Evolutionary conservation across 805 yeast species (phyloP), one percentile per base, ranked within the genome.

Genomic region (Saccharomyces paradoxus): DNA sequence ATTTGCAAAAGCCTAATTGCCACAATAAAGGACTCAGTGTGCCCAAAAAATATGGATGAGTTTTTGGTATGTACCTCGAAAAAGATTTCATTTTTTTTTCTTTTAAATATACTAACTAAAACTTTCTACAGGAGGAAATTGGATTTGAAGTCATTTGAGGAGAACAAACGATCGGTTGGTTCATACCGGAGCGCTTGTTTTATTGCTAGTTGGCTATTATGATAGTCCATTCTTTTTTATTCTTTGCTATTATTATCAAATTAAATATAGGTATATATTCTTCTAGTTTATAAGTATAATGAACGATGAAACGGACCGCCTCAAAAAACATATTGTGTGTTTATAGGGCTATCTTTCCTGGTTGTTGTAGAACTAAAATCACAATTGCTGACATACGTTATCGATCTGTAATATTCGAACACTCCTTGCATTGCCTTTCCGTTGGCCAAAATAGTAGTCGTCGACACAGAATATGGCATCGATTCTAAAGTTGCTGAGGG

Each of bases 11-110:
- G 55, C 26, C 51, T 68, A 30, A 22, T 56, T 7, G 53, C 58
- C 6, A 54, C 67, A 30, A 49, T 67, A 5, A 67, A 67, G 51
- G 71, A 68, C 46, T 59, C 63, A 8, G 56, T 63, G 14, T 57
- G 62, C 26, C 60, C 63, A 9, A 56, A 61, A 46, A 58, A 65
- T 55, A 51, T 66, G 49, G 57, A 59, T 26, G 68, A 61, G 22
- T 59, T 66, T 31, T 54, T 69, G 47, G 65, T 62, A 62, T 51
- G 65, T 59, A 46, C n/a, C 7, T 17, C 7, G 44, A 37, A 17
- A n/a, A n/a, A n/a, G n/a, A n/a, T n/a, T n/a, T n/a, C 4, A 21
- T 8, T 22, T 3, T 27, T 17, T 48, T 26, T 14, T 32, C 14
- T 46, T 17, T 17, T 21, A 4, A 46, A 30, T 29, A 14, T 24